phyloP scores from a whole-genome alignment of 148 eudicot genomes.

The Diospyros kaki region DNA sequence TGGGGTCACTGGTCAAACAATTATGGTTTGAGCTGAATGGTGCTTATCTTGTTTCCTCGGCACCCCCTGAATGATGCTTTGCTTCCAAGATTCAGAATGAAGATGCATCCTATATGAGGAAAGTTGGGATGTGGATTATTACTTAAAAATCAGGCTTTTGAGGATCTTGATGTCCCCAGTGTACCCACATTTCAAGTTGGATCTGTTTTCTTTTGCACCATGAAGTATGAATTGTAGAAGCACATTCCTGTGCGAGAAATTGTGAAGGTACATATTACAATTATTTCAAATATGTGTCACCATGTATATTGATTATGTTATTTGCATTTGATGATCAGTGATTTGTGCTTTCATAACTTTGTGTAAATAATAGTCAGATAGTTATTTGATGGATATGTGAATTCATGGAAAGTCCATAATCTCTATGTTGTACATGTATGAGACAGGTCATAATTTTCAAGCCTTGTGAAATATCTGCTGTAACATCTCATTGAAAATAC shows the following conservation, averaged over 20 bases:
- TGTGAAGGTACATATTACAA: slow-evolving; percentile 4
- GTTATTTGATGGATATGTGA: neutral
- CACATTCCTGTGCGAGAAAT: neutral
- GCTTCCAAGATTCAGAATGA: neutral
- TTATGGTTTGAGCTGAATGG: neutral
- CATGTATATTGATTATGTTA: slow-evolving; percentile 2
- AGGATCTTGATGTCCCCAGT: neutral
- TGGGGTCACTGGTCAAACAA: slow-evolving; percentile 11
- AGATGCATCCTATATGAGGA: neutral
- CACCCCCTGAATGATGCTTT: neutral
- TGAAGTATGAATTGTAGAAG: slow-evolving; percentile 4
- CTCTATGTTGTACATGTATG: too few species aligned
- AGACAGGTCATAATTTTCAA: too few species aligned
- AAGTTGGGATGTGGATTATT: neutral
- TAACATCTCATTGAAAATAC: too few species aligned
- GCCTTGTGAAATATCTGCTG: too few species aligned
- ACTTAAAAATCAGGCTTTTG: neutral
- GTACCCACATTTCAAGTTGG: neutral
- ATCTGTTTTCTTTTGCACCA: neutral
- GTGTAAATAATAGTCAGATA: neutral
- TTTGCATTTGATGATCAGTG: neutral
- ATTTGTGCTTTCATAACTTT: neutral
- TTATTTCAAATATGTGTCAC: slow-evolving; percentile 4
- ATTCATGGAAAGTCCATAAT: neutral
- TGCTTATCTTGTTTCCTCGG: neutral